phyloP scores from a whole-genome alignment of 2,329 filamentous ascomycete genomes.

The Trichoderma semiorbis region DNA sequence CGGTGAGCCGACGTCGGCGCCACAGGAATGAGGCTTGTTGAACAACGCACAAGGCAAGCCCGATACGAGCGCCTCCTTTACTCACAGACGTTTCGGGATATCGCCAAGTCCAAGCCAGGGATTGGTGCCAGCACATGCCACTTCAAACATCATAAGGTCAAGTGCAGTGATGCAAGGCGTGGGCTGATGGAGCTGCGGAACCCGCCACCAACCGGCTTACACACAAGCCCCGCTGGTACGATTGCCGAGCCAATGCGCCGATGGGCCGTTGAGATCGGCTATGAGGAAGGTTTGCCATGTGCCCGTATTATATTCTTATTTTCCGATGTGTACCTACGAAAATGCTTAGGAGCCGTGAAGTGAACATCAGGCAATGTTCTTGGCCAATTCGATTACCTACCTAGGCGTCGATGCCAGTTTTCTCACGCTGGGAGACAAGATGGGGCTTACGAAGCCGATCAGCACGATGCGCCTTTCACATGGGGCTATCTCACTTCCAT shows the following conservation, averaged over 20 bases:
- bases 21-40: background rate
- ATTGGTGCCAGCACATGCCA: constrained; percentile 8
- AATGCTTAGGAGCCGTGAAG: background rate
- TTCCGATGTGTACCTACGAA: background rate
- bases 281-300: background rate
- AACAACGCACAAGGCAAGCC: background rate
- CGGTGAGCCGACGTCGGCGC: constrained; percentile 13
- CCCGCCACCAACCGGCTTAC: background rate
- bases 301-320: background rate
- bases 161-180: background rate
- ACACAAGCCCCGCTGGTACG: background rate
- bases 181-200: constrained; percentile 10
- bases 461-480: background rate
- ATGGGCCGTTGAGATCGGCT: background rate
- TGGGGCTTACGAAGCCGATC: background rate
- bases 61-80: background rate
- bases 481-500: background rate
- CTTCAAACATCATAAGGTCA: background rate
- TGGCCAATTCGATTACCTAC: background rate
- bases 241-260: background rate
- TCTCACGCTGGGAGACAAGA: background rate
- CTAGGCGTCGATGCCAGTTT: background rate
- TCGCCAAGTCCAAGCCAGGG: background rate
- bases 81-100: background rate
- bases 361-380: background rate